These are phyloP conservation scores for Glutinoglossum americanum DNA, from an alignment of 495 filamentous ascomycete genomes.

Conservation along the genomic window DNA sequence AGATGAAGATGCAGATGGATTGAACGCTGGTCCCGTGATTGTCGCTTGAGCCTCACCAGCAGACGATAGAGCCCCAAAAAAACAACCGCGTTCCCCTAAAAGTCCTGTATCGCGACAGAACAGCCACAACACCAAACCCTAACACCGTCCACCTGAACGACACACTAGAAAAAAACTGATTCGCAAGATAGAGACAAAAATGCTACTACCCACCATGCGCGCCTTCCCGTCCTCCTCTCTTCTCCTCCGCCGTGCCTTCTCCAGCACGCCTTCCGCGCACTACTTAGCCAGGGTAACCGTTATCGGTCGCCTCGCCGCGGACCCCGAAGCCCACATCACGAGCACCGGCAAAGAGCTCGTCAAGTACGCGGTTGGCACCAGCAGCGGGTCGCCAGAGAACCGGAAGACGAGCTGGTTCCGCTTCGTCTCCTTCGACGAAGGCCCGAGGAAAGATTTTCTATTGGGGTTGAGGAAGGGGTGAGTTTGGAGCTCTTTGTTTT, in stretches of 20 bases:
- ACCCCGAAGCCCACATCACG: conserved; percentile 46
- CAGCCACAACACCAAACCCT: no score
- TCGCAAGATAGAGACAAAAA: no score
- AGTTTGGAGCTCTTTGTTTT: conserved; percentile 22
- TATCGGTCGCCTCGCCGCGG: conserved; percentile 49
- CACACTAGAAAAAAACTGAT: no score
- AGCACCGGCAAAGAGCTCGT: conserved; percentile 44
- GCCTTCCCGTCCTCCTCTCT: background rate
- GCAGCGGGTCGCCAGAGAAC: conserved; percentile 33
- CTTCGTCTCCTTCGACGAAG: conserved; percentile 40
- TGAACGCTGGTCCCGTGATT: no score
- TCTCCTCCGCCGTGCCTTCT: conserved; percentile 31
- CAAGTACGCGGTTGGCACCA: conserved; percentile 41
- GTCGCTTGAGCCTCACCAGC: no score
- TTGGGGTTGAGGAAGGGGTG: conserved; percentile 58
- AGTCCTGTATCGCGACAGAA: no score
- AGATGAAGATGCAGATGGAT: no score
- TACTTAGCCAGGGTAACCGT: conserved; percentile 39
- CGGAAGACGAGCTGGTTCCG: conserved; percentile 57
- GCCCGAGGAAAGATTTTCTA: conserved; percentile 37
- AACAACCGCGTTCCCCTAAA: no score
- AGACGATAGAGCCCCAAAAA: no score
- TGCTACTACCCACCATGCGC: background rate
- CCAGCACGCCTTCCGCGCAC: conserved; percentile 23
- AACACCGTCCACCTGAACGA: no score